A percentile compares a stretch with the other conserved stretches of the same genome.
Evolutionary conservation across 2,329 filamentous ascomycete genomes (phyloP).

Genomic region (Aspergillus latus): DNA sequence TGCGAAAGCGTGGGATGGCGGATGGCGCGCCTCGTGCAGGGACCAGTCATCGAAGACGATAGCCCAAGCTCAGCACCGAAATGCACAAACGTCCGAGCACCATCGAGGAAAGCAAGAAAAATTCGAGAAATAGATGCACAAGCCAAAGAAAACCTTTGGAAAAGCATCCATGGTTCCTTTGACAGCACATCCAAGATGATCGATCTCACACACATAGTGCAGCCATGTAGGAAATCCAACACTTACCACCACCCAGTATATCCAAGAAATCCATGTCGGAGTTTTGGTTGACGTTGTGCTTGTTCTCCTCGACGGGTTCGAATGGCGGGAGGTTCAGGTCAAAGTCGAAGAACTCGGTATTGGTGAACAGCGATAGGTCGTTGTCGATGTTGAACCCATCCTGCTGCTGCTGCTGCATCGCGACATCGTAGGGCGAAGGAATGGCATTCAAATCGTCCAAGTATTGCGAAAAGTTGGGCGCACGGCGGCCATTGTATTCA

Average conservation of each 20-base stretch:
- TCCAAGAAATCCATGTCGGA: slow-evolving; percentile 43
- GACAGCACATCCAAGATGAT: not conserved
- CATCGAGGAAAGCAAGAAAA: slow-evolving; percentile 6
- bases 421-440: slow-evolving; percentile 63
- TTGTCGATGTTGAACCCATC: slow-evolving; percentile 66
- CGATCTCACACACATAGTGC: not conserved
- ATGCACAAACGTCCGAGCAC: not conserved
- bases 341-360: slow-evolving; percentile 78
- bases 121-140: not conserved
- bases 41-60: slow-evolving; percentile 11
- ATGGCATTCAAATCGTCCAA: slow-evolving; percentile 79
- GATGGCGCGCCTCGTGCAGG: slow-evolving; percentile 15
- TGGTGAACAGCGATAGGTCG: slow-evolving; percentile 76
- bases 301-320: slow-evolving; percentile 33
- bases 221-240: slow-evolving; percentile 5
- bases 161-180: slow-evolving; percentile 1
- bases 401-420: slow-evolving; percentile 52
- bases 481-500: slow-evolving; percentile 72
- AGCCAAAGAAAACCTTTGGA: not conserved
- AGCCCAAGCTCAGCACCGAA: slow-evolving; percentile 18
- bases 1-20: slow-evolving; percentile 15
- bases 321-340: slow-evolving; percentile 44
- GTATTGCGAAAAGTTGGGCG: slow-evolving; percentile 86
- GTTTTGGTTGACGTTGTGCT: slow-evolving; percentile 23
- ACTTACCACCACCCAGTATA: slow-evolving; percentile 42